A percentile compares a stretch with the other conserved stretches of the same genome.
Conservation (phyloP, 2,329 filamentous ascomycete species). For the Fusarium staphyleae region DNA sequence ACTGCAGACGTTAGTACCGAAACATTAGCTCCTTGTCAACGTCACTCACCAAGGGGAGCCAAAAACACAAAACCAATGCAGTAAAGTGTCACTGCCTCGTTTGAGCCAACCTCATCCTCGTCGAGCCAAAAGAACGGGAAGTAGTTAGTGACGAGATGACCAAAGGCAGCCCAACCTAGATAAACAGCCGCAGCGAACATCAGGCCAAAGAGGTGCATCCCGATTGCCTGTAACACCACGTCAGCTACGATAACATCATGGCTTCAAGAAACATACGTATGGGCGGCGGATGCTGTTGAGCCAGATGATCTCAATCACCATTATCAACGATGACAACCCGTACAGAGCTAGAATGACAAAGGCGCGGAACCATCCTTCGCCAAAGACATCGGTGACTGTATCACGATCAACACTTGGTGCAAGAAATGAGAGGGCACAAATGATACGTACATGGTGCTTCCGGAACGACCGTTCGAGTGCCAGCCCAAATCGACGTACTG, state of each 20-base stretch:
- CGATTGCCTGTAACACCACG: constrained; percentile 50
- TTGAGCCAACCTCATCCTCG: constrained; percentile 51
- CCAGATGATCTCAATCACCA: constrained; percentile 54
- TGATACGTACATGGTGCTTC: constrained; percentile 37
- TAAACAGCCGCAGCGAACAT: constrained; percentile 53
- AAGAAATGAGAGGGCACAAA: constrained; percentile 7
- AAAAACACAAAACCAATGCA: constrained; percentile 54
- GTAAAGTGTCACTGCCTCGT: constrained; percentile 54
- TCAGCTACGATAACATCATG: neutral
- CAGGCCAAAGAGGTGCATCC: constrained; percentile 52
- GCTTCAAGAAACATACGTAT: constrained; percentile 47
- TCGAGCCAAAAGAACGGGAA: constrained; percentile 61
- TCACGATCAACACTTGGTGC: constrained; percentile 23
- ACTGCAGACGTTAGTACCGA: constrained; percentile 42
- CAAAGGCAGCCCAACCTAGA: constrained; percentile 58
- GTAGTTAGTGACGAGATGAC: constrained; percentile 54
- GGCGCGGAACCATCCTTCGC: constrained; percentile 55
- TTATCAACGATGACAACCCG: constrained; percentile 52
- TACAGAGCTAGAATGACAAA: constrained; percentile 58
- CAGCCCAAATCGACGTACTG: constrained; percentile 19
- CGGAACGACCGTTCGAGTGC: constrained; percentile 7
- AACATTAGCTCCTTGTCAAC: neutral
- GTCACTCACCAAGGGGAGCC: constrained; percentile 54
- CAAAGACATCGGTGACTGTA: constrained; percentile 57
- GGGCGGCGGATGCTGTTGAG: constrained; percentile 63